These are phyloP conservation scores for Aspergillus tanneri DNA, from an alignment of 2,329 filamentous ascomycete species.

Conservation along the genomic window DNA sequence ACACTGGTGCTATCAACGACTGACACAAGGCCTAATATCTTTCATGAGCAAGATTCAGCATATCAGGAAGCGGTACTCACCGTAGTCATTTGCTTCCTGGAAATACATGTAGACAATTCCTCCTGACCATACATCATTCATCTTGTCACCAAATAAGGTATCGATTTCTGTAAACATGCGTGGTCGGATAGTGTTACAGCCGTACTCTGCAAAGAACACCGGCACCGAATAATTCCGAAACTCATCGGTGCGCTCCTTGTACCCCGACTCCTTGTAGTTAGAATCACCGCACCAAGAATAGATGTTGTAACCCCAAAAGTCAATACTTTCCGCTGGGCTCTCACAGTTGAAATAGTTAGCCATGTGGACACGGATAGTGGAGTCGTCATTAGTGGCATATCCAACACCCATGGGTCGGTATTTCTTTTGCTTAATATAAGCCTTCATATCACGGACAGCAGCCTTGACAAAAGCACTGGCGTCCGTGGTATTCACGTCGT, in stretches of 20 bases:
- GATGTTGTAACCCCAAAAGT: conserved; percentile 99
- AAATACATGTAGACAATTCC: conserved; percentile 99
- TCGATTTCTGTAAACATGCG: conserved; percentile 81
- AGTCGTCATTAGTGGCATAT: conserved; percentile 91
- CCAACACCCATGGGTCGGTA: conserved; percentile 82
- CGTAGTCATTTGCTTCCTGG: conserved; percentile 84
- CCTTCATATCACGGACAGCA: conserved; percentile 90
- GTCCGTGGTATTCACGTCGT: conserved; percentile 78
- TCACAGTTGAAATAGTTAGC: conserved; percentile 95
- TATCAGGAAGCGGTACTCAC: conserved; percentile 42
- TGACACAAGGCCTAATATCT: conserved; percentile 35
- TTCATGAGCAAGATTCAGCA: conserved; percentile 2
- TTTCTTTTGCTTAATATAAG: conserved; percentile 76
- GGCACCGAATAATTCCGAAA: conserved; percentile 87
- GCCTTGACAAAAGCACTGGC: conserved; percentile 96
- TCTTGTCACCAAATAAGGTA: conserved; percentile 73
- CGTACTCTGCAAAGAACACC: conserved; percentile 96
- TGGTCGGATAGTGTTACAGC: conserved; percentile 73
- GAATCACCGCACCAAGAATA: conserved; percentile 97
- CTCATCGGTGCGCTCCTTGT: conserved; percentile 75
- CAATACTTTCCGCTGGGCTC: conserved; percentile 63
- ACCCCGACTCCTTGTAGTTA: conserved; percentile 73
- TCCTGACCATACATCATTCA: conserved; percentile 85
- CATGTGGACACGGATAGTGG: conserved; percentile 73
- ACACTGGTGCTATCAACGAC: conserved; percentile 66